These are phyloP conservation scores for Mycena galopus DNA, from an alignment of 768 basidiomycete genomes.

Conservation along the genomic window DNA sequence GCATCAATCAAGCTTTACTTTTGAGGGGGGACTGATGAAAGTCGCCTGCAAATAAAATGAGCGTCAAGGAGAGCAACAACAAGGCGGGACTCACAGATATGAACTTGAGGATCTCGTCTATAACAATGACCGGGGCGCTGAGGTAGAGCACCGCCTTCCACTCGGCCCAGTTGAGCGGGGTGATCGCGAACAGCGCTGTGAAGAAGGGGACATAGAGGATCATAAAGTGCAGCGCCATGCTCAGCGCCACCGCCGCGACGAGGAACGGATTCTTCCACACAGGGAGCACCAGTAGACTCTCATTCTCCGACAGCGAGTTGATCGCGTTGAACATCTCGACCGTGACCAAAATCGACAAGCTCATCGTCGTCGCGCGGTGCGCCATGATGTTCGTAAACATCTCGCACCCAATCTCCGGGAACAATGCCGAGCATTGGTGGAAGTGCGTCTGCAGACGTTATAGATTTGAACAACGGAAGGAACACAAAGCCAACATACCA, in stretches of 20 bases:
- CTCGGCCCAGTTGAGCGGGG: constrained; percentile 93
- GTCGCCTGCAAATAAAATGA: constrained; percentile 51
- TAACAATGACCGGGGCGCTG: constrained; percentile 87
- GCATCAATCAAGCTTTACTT: constrained; percentile 53
- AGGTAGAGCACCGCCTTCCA: constrained; percentile 94
- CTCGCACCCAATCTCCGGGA: constrained; percentile 93
- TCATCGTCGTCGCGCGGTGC: constrained; percentile 93
- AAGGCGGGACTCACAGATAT: constrained; percentile 68
- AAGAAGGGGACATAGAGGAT: constrained; percentile 99
- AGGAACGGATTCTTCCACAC: constrained; percentile 97
- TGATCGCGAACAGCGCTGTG: constrained; percentile 92
- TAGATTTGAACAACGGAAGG: constrained; percentile 1
- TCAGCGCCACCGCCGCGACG: constrained; percentile 88
- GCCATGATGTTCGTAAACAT: constrained; percentile 95
- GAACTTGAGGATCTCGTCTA: constrained; percentile 93
- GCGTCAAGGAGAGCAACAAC: background rate
- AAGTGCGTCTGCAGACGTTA: constrained; percentile 84
- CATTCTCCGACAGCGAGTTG: constrained; percentile 98
- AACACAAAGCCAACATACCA: constrained; percentile 67
- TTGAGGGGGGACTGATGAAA: constrained; percentile 63
- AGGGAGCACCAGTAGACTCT: constrained; percentile 89
- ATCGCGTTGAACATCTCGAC: constrained; percentile 98
- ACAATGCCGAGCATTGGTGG: constrained; percentile 87
- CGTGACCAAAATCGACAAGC: constrained; percentile 94
- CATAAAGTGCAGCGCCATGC: constrained; percentile 93